Base-by-base conservation (phyloP, 495 filamentous ascomycete genomes). In the Lophiotrema nucula region DNA sequence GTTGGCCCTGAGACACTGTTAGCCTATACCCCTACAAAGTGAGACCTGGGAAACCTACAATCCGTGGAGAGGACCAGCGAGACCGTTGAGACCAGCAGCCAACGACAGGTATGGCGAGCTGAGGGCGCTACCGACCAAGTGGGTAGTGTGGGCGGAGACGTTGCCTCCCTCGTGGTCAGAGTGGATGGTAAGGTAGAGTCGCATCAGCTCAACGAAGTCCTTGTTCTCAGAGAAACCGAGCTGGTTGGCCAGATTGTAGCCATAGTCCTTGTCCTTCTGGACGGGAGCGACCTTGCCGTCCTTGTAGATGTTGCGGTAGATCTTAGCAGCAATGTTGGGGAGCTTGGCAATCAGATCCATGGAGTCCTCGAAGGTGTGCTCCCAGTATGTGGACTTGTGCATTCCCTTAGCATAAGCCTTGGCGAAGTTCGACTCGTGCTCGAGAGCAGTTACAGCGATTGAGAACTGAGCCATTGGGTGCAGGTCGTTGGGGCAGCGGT, bases 381-480 rank as follows among this genome's bases (percentile, higher is more conserved):
- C 84, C 93, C 93, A 98, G 88, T 98, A 98, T 63, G 97, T 89
- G 74, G 88, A 88, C 86, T 98, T 98, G 82, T 90, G 92, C 70
- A 98, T 87, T 71, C 93, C 93, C 83, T 93, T 96, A 66, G 91
- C 92, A 69, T 98, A 98, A 67, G 92, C 92, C 80, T 95, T 96
- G 68, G 95, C 84, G 76, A 98, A 98, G 50, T 89, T 83, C 47
- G 93, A 97, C 77, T 95, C 93, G 73, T 95, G 90, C 84, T 98
- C 95, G 64, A 98, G 89, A 71, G 93, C 93, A 65, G 87, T 96
- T 66, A 98, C 91, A 65, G 95, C 93, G 67, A 97, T 77, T 33
- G 95, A 97, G 83, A 98, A 95, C 82, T 98, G 93, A 48, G 95
- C 91, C 93, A 98, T 98, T 72, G 93, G 95, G 85, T 98, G 93